Percentiles rank a stretch among this genome's conserved stretches.
Conservation (phyloP, 139 green algal species). For the Bryopsis sp. region DNA sequence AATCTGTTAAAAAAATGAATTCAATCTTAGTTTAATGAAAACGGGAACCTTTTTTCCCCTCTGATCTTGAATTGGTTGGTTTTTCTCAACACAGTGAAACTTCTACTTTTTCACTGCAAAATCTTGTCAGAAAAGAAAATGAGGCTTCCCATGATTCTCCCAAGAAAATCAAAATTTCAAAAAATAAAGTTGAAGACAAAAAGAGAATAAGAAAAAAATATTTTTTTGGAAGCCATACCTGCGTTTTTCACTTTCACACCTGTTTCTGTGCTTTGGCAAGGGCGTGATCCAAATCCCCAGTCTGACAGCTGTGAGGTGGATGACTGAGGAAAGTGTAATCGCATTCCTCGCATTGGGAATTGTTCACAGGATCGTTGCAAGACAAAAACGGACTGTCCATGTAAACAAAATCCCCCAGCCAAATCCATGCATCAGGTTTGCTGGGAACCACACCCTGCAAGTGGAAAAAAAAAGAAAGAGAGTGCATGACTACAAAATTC, state of each 20-base stretch:
- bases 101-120: background rate
- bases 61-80: no score
- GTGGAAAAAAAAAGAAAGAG: background rate
- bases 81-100: background rate
- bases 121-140: background rate
- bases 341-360: constrained; percentile 41
- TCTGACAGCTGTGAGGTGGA: constrained; percentile 26
- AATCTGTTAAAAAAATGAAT: background rate
- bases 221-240: no score
- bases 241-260: constrained; percentile 18
- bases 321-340: constrained; percentile 19
- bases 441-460: constrained; percentile 15
- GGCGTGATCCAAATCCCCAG: constrained; percentile 31
- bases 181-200: background rate
- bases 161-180: background rate
- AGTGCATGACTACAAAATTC: no score
- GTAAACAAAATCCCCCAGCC: constrained; percentile 60
- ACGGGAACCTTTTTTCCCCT: background rate
- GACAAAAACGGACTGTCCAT: constrained; percentile 25
- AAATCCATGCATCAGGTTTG: constrained; percentile 54
- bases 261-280: constrained; percentile 23
- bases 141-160: background rate
- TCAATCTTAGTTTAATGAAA: background rate
- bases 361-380: constrained; percentile 19
- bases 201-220: no score